Evolutionary conservation across 179 eudicot genomes (phyloP).

Genomic region (Dionaea muscipula): DNA sequence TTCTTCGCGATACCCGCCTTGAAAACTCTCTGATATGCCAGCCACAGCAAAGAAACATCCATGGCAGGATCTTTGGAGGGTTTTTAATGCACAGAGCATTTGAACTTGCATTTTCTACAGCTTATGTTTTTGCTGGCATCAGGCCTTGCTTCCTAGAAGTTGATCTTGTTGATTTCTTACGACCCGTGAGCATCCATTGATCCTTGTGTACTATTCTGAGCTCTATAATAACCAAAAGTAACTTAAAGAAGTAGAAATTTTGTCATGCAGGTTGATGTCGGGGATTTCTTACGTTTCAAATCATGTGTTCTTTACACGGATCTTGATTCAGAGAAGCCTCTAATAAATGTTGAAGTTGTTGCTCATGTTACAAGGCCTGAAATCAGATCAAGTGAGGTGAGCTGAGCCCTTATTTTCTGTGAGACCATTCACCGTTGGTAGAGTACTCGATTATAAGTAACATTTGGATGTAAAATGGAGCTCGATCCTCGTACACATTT

Average conservation of each 20-base stretch:
- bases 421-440: neutral
- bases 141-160: conserved; percentile 85
- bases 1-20: conserved; percentile 69
- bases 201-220: too few species aligned
- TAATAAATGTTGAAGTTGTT: conserved; percentile 81
- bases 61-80: conserved; percentile 96
- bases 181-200: conserved; percentile 47
- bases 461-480: too few species aligned
- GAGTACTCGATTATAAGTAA: neutral
- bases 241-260: neutral
- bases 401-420: conserved; percentile 1
- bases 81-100: conserved; percentile 96
- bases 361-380: conserved; percentile 99
- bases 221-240: too few species aligned
- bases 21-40: conserved; percentile 91
- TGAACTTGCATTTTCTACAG: conserved; percentile 85
- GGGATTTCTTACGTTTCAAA: conserved; percentile 85
- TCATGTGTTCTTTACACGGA: conserved; percentile 90
- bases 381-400: conserved; percentile 84
- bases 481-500: too few species aligned
- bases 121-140: conserved; percentile 79
- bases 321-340: conserved; percentile 57
- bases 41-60: conserved; percentile 95
- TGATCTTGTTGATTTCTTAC: conserved; percentile 91
- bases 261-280: conserved; percentile 79